Conservation (phyloP, 2,329 filamentous ascomycete genomes). For the Xylariales sp. region DNA sequence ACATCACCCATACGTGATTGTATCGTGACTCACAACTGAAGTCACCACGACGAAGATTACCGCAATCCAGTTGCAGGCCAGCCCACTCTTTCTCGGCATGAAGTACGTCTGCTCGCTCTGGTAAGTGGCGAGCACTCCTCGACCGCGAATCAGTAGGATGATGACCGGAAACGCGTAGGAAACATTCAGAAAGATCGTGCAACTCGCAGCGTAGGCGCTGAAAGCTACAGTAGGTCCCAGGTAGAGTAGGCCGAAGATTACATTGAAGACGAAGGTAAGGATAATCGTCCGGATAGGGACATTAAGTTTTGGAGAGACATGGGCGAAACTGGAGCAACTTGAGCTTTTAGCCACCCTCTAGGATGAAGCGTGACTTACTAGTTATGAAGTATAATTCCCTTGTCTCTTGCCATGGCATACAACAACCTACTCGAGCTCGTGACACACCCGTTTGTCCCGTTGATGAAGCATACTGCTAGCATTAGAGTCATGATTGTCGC, state of each 20-base stretch:
- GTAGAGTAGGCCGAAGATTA: constrained; percentile 41
- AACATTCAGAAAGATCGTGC: constrained; percentile 41
- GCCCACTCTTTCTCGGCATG: constrained; percentile 24
- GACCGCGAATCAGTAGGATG: constrained; percentile 31
- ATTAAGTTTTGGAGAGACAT: constrained; percentile 32
- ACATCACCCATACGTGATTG: too few relatives aligned
- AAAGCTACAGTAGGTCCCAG: constrained; percentile 42
- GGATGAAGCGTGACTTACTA: constrained; percentile 17
- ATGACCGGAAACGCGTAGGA: constrained; percentile 40
- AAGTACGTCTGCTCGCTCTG: constrained; percentile 23
- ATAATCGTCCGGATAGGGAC: constrained; percentile 38
- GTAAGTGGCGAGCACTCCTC: constrained; percentile 24
- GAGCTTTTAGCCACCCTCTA: neutral
- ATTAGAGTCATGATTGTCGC: constrained; percentile 36
- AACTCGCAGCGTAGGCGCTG: constrained; percentile 39
- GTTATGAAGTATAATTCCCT: constrained; percentile 29
- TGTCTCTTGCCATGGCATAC: constrained; percentile 43
- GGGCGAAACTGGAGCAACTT: constrained; percentile 23
- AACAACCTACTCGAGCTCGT: constrained; percentile 38
- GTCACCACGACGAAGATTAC: constrained; percentile 34
- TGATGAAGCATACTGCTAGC: constrained; percentile 39
- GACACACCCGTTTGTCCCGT: constrained; percentile 39
- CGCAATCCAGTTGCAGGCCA: constrained; percentile 26
- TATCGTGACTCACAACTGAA: constrained; percentile 20
- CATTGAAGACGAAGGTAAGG: constrained; percentile 36